phyloP scores from a whole-genome alignment of 1,139 yeast genomes.

The Sugiyamaella xylanicola region DNA sequence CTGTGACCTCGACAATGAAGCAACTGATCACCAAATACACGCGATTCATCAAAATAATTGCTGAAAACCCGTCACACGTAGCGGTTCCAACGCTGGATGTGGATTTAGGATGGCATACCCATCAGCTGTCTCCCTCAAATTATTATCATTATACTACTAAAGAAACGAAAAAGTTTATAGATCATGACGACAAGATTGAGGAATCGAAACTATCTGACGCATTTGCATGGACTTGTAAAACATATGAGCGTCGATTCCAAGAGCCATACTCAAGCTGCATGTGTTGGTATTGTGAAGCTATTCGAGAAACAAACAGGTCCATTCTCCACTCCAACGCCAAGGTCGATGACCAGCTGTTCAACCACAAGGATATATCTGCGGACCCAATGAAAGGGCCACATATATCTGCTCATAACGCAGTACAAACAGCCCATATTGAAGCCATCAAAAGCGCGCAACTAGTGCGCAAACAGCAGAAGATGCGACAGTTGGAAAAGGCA shows the following conservation, averaged over 20 bases:
- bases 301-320: conserved; percentile 26
- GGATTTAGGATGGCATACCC: conserved; percentile 50
- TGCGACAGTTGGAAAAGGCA: conserved; percentile 14
- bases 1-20: conserved; percentile 32
- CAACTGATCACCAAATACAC: conserved; percentile 39
- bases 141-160: conserved; percentile 38
- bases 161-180: conserved; percentile 32
- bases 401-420: conserved; percentile 30
- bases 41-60: conserved; percentile 35
- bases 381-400: conserved; percentile 23
- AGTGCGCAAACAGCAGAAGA: not conserved
- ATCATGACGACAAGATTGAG: conserved; percentile 43
- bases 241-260: conserved; percentile 33
- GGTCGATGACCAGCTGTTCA: conserved; percentile 1
- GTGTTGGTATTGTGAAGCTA: conserved; percentile 41
- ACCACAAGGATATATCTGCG: conserved; percentile 9
- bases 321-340: conserved; percentile 9
- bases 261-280: conserved; percentile 41
- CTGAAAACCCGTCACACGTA: conserved; percentile 24
- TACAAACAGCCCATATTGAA: conserved; percentile 10
- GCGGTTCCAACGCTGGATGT: conserved; percentile 48
- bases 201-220: conserved; percentile 34
- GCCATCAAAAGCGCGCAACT: conserved; percentile 4
- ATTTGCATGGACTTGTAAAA: conserved; percentile 36
- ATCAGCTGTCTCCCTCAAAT: conserved; percentile 40